phyloP scores from a whole-genome alignment of 805 yeast species.

The Grigorovia transvaalensis region DNA sequence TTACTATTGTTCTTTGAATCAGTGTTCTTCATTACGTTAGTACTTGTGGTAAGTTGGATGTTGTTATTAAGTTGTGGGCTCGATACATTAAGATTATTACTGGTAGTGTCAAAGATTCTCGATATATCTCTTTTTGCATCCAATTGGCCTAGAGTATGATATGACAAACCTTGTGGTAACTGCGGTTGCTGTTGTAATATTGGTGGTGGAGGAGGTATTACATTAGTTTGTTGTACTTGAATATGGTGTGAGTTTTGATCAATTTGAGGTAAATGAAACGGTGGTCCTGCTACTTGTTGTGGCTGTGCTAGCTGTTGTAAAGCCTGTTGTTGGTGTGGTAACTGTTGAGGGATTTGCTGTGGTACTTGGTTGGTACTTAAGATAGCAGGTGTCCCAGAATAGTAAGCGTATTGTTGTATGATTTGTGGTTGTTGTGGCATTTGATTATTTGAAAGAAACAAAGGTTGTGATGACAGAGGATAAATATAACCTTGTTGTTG shows the following conservation, averaged over 20 bases:
- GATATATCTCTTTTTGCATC: background rate
- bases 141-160: background rate
- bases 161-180: background rate
- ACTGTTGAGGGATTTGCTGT: constrained; percentile 41
- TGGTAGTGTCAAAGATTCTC: background rate
- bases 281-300: background rate
- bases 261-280: background rate
- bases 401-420: background rate
- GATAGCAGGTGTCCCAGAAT: background rate
- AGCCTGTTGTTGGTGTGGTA: constrained; percentile 40
- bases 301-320: constrained; percentile 53
- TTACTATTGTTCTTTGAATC: background rate
- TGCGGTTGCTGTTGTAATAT: background rate
- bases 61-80: background rate
- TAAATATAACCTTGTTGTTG: background rate
- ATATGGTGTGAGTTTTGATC: background rate
- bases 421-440: background rate
- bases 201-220: background rate
- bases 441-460: background rate
- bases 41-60: background rate
- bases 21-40: background rate
- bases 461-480: background rate
- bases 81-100: background rate
- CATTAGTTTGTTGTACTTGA: background rate
- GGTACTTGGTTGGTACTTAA: constrained; percentile 34